These are phyloP conservation scores for Candida broadrunensis DNA, from an alignment of 805 yeast genomes.

Conservation along the genomic window DNA sequence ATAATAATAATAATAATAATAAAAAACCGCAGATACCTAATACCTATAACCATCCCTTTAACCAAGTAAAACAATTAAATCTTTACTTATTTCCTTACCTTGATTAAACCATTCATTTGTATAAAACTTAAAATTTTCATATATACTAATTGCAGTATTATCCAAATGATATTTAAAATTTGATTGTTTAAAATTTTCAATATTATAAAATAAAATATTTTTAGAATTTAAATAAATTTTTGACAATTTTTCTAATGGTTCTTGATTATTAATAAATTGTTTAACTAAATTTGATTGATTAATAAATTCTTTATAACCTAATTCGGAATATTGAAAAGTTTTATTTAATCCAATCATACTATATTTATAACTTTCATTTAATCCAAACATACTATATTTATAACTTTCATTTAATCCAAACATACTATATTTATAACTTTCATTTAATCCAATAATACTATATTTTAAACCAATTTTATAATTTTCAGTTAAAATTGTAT, in stretches of 20 bases:
- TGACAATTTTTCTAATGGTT: not conserved
- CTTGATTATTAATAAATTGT: not conserved
- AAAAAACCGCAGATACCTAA: not conserved
- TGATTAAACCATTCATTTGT: not conserved
- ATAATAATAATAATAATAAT: not conserved
- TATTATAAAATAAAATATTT: not conserved
- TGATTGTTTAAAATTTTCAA: not conserved
- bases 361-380: not conserved
- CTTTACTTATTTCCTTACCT: not conserved
- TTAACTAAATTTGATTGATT: not conserved
- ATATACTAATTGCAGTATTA: not conserved
- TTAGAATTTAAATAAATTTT: not conserved
- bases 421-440: too few relatives aligned
- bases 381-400: not conserved
- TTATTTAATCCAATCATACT: not conserved
- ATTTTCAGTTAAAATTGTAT: too few relatives aligned
- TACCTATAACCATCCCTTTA: too few relatives aligned
- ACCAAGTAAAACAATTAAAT: not conserved
- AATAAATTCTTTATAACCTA: not conserved
- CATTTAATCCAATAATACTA: not conserved
- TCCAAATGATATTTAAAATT: slow-evolving; percentile 1
- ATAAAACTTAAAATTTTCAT: not conserved
- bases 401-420: too few relatives aligned
- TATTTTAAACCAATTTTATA: not conserved
- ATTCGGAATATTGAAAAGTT: not conserved